Conservation (phyloP, 306 rosid species). For the Cercis canadensis region DNA sequence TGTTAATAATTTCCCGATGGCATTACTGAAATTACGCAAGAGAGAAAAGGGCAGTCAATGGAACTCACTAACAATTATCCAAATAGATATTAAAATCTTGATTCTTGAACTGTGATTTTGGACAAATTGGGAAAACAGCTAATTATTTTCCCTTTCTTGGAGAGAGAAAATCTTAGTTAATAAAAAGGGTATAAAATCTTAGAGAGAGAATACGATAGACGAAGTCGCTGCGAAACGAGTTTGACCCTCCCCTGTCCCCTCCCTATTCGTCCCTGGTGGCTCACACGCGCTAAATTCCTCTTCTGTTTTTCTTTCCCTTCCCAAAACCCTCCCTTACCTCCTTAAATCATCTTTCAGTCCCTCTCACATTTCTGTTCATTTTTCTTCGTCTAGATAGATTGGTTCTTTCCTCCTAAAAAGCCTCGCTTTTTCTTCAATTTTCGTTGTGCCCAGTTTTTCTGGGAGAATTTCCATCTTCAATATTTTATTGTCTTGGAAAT, state of each 20-base stretch:
- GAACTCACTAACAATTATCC: too few relatives aligned
- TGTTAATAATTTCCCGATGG: background rate
- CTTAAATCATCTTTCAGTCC: constrained; percentile 13
- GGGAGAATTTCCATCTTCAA: background rate
- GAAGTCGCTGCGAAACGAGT: constrained; percentile 42
- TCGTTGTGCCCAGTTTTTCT: constrained; percentile 12
- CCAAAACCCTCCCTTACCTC: too few relatives aligned
- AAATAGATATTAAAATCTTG: background rate
- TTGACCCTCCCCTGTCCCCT: constrained; percentile 36
- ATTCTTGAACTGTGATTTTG: constrained; percentile 1
- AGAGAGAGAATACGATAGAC: constrained; percentile 17
- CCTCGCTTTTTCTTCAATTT: background rate
- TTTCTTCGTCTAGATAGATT: background rate
- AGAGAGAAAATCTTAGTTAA: background rate
- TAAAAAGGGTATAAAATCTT: background rate
- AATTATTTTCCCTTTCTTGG: background rate
- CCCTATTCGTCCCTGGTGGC: constrained; percentile 15
- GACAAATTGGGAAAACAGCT: background rate
- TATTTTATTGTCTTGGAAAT: background rate
- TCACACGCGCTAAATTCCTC: constrained; percentile 40
- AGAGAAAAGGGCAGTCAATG: constrained; percentile 21
- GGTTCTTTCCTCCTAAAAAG: background rate
- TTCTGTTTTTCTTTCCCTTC: background rate
- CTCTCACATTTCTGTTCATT: background rate
- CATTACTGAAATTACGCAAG: background rate